Base-by-base conservation (phyloP, 768 basidiomycete species). In the Cubamyces sp. region DNA sequence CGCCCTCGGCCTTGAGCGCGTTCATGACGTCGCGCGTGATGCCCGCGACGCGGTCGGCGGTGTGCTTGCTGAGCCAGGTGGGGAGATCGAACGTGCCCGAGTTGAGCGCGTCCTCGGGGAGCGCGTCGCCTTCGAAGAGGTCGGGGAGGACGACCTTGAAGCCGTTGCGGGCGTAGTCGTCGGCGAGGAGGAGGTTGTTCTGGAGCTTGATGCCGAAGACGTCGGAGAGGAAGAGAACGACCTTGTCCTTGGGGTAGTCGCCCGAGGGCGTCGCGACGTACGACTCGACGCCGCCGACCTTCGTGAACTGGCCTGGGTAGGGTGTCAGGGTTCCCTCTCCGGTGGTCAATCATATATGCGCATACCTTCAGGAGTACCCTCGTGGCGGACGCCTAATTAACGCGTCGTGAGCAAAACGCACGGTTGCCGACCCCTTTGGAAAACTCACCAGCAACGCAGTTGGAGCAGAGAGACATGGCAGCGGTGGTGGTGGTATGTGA, bases 401-500 rank as follows among this genome's bases (percentile, higher is more conserved):
- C 16, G 49, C 12, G 6, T 5, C 34, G 34, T 9, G n/a, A 30
- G n/a, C 6, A 9, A 18, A 21, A 5, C 30, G 14, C 23, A 25
- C 21, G 19, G 54, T 5, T 30, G 4, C 0, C 15, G 21, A 14
- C 19, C 16, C 12, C 12, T 8, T 28, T 23, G 1, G 50, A 19
- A 37, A n/a, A 56, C 74, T 42, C 55, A 84, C 87, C 85, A 70
- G 77, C 77, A 57, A 86, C 61, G 60, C 87, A 88, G 66, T 87
- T 71, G 60, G 78, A 74, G 74, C 85, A 85, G 61, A 84, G 74
- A 71, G 80, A 81, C 84, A 85, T 84, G 50, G 49, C 60, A 58
- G 41, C 42, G 6, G 46, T 30, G 18, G 9, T 1, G n/a, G 19
- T 21, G 43, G 43, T 16, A 45, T 8, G 28, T 8, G 43, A 19